Percentiles rank a stretch among this genome's conserved stretches.
phyloP scores from a whole-genome alignment of 805 yeast genomes.

The Sungouiozyma intestinalis region DNA sequence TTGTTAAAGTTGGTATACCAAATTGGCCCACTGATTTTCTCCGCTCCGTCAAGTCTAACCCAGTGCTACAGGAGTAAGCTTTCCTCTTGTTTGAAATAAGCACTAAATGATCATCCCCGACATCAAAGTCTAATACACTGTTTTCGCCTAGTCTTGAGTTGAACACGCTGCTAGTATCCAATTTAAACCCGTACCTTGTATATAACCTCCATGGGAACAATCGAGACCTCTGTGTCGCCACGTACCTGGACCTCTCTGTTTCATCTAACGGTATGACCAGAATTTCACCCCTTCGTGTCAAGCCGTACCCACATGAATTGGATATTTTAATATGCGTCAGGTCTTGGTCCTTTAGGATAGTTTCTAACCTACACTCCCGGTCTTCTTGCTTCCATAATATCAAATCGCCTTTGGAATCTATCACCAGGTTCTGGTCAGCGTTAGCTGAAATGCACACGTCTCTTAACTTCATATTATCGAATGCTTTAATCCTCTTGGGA shows the following conservation, averaged over 20 bases:
- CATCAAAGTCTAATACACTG: slow-evolving; percentile 36
- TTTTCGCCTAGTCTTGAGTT: slow-evolving; percentile 37
- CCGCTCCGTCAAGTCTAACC: slow-evolving; percentile 18
- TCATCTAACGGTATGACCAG: slow-evolving; percentile 26
- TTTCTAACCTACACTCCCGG: slow-evolving; percentile 15
- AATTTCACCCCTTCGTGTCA: slow-evolving; percentile 30
- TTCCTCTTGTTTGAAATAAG: slow-evolving; percentile 48
- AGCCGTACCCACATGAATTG: slow-evolving; percentile 41
- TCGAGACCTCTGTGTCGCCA: slow-evolving; percentile 10
- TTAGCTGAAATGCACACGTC: slow-evolving; percentile 42
- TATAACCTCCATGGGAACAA: slow-evolving; percentile 17
- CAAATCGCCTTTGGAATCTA: slow-evolving; percentile 59
- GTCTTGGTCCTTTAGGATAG: slow-evolving; percentile 38
- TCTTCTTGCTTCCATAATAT: slow-evolving; percentile 47
- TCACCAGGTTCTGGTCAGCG: slow-evolving; percentile 39
- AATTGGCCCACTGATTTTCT: slow-evolving; percentile 60
- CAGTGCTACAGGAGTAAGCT: slow-evolving; percentile 55
- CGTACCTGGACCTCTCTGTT: not conserved
- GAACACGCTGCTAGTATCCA: slow-evolving; percentile 14
- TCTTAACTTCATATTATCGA: slow-evolving; percentile 49
- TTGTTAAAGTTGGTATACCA: slow-evolving; percentile 68
- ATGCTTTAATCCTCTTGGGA: slow-evolving; percentile 53
- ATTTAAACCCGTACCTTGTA: slow-evolving; percentile 11
- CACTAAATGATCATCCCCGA: slow-evolving; percentile 65
- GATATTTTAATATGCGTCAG: slow-evolving; percentile 39